phyloP scores from a whole-genome alignment of 805 yeast genomes.

The Kazachstania bromeliacearum region DNA sequence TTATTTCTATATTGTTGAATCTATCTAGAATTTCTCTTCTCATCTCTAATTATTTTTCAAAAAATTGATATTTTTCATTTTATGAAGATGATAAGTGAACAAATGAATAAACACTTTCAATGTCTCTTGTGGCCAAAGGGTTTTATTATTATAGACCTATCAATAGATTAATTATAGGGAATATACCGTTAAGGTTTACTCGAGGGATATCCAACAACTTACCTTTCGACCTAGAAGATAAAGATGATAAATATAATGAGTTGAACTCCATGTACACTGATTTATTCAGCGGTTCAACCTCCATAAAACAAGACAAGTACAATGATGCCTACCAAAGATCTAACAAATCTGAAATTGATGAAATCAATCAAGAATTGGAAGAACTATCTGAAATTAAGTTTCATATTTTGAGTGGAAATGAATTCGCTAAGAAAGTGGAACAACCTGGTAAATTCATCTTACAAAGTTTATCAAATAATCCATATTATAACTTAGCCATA shows the following conservation, averaged over 20 bases:
- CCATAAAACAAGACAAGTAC: not conserved
- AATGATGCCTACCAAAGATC: not conserved
- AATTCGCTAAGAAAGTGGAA: constrained; percentile 19
- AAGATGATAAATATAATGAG: constrained; percentile 24
- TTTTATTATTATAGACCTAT: not conserved
- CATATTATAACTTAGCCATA: constrained; percentile 67
- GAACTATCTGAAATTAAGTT: constrained; percentile 21
- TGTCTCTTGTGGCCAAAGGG: too few relatives aligned
- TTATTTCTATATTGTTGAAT: too few relatives aligned
- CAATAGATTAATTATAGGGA: not conserved
- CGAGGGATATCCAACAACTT: not conserved
- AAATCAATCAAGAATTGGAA: constrained; percentile 28
- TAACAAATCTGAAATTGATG: constrained; percentile 25
- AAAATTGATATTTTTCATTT: too few relatives aligned
- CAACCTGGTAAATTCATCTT: constrained; percentile 53
- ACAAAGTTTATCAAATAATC: constrained; percentile 41
- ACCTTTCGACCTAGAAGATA: constrained; percentile 16
- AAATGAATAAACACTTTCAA: too few relatives aligned
- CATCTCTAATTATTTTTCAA: too few relatives aligned
- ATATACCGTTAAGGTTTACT: too few relatives aligned
- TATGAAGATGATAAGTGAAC: too few relatives aligned
- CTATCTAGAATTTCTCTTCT: too few relatives aligned
- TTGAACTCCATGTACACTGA: constrained; percentile 31
- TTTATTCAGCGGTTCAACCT: constrained; percentile 21
- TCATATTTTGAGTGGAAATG: constrained; percentile 8